These are phyloP conservation scores for Hirschfeldia incana DNA, from an alignment of 345 rosid species.

Conservation along the genomic window DNA sequence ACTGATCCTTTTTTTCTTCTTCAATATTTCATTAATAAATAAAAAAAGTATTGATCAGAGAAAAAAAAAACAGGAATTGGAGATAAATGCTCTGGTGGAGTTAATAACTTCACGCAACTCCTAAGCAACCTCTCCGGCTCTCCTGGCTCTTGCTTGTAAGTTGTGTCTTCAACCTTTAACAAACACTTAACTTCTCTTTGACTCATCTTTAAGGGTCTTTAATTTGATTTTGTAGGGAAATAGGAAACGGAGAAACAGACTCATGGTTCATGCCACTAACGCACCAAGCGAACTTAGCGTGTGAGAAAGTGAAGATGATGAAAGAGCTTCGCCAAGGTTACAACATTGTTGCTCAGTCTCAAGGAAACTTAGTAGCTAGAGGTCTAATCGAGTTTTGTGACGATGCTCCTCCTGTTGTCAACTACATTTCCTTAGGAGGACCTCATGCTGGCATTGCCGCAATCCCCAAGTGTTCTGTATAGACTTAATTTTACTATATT, in stretches of 20 bases:
- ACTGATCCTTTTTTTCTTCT: neutral
- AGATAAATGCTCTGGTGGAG: constrained; percentile 70
- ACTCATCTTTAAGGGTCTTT: neutral
- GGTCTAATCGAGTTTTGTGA: constrained; percentile 82
- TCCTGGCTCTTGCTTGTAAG: constrained; percentile 75
- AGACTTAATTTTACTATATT: neutral
- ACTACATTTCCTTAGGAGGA: constrained; percentile 79
- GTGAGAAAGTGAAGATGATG: constrained; percentile 65
- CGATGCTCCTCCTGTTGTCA: constrained; percentile 71
- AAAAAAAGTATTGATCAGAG: too few relatives aligned
- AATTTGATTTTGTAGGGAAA: neutral
- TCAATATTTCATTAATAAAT: neutral
- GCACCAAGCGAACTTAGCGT: constrained; percentile 34
- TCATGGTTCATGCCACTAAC: constrained; percentile 87
- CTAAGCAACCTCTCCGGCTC: constrained; percentile 59
- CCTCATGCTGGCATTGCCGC: constrained; percentile 95
- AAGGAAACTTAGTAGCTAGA: constrained; percentile 86
- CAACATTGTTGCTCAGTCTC: constrained; percentile 83
- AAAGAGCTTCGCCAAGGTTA: constrained; percentile 71
- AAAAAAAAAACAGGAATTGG: constrained; percentile 56
- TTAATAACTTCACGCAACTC: constrained; percentile 58
- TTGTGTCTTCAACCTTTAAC: constrained; percentile 1
- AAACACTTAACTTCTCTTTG: neutral
- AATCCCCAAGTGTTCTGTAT: constrained; percentile 80
- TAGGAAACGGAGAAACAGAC: constrained; percentile 43